A percentile compares a stretch with the other conserved stretches of the same genome.
phyloP scores from a whole-genome alignment of 2,329 filamentous ascomycete species.

The Pseudogymnoascus sp. region DNA sequence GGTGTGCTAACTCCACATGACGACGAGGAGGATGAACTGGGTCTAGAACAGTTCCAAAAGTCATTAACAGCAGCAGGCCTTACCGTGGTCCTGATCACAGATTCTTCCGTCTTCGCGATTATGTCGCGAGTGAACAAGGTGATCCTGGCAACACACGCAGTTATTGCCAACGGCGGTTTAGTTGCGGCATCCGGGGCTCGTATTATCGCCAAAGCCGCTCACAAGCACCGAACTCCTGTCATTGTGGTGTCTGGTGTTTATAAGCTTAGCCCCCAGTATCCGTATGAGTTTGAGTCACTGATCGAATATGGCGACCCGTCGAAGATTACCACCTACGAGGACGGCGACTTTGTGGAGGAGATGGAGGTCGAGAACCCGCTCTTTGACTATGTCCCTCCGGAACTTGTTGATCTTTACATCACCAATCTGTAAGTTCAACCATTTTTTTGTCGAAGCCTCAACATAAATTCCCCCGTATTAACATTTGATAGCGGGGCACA shows the following conservation, averaged over 20 bases:
- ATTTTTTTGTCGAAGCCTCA: slow-evolving; percentile 24
- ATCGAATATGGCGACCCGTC: slow-evolving; percentile 83
- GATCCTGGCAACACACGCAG: slow-evolving; percentile 77
- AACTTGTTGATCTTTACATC: slow-evolving; percentile 73
- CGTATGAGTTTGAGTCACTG: slow-evolving; percentile 71
- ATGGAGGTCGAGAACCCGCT: slow-evolving; percentile 72
- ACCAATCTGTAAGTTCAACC: slow-evolving; percentile 63
- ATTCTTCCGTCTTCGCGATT: slow-evolving; percentile 81
- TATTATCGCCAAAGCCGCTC: slow-evolving; percentile 77
- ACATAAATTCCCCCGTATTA: slow-evolving; percentile 20
- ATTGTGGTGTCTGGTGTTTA: slow-evolving; percentile 88
- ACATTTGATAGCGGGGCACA: slow-evolving; percentile 43
- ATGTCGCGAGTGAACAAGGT: slow-evolving; percentile 97
- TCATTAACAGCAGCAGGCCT: slow-evolving; percentile 72
- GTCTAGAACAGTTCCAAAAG: slow-evolving; percentile 58
- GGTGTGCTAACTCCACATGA: slow-evolving; percentile 39
- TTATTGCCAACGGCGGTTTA: slow-evolving; percentile 81
- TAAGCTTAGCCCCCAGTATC: slow-evolving; percentile 85
- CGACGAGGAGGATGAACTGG: slow-evolving; percentile 31
- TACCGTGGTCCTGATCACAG: slow-evolving; percentile 74
- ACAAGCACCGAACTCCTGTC: slow-evolving; percentile 74
- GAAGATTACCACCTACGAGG: slow-evolving; percentile 67
- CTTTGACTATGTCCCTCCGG: slow-evolving; percentile 74
- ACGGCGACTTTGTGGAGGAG: slow-evolving; percentile 71
- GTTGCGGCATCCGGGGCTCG: slow-evolving; percentile 78